Evolutionary conservation across 192 early-diverging fungal genomes (phyloP), one percentile per base, ranked within the genome.

Genomic region (Coemansia sp.): DNA sequence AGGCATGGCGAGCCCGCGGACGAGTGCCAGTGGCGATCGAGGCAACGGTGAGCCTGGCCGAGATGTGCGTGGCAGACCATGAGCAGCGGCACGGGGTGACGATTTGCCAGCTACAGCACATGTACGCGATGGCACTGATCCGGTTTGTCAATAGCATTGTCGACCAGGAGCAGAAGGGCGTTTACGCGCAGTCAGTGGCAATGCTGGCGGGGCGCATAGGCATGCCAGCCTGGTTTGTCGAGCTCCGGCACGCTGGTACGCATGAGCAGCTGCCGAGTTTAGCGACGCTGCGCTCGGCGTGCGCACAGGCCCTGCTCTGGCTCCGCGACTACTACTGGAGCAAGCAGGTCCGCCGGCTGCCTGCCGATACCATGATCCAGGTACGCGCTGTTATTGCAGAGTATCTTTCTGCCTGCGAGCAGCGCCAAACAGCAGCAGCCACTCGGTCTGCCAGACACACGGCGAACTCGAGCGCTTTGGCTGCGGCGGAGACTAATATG

Each of bases 201-300:
- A 51, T 58, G 10, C 54, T 89, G 46, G 89, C 89, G 6, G 60
- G 67, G 2, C 46, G 74, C 36, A 67, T 91, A 24, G 79, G 85
- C 29, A 71, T 91, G 59, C 89, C 89, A 6, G 75, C 78, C 25
- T 88, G 87, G 84, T 89, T 91, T 73, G 89, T 91, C 20, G 89
- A 89, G 70, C 68, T 91, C 40, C 73, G 89, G 17, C 89, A 91
- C 63, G 84, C 87, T 4, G 83, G 83, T 10, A 91, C 89, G 0
- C 89, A 91, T 58, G 86, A 89, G 60, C 67, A 84, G 35, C 65
- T 91, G 8, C 89, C 89, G 7, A 85, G 84, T 29, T 69, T 91
- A 40, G 46, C 71, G 12, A 78, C 85, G 4, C 70, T 91, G 60
- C 72, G 87, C 59, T 72, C 75, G 8, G 89, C 81, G 1, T 78